These are phyloP conservation scores for Eimeria nieschulzi DNA, from an alignment of 169 alveolate genomes.

Conservation along the genomic window DNA sequence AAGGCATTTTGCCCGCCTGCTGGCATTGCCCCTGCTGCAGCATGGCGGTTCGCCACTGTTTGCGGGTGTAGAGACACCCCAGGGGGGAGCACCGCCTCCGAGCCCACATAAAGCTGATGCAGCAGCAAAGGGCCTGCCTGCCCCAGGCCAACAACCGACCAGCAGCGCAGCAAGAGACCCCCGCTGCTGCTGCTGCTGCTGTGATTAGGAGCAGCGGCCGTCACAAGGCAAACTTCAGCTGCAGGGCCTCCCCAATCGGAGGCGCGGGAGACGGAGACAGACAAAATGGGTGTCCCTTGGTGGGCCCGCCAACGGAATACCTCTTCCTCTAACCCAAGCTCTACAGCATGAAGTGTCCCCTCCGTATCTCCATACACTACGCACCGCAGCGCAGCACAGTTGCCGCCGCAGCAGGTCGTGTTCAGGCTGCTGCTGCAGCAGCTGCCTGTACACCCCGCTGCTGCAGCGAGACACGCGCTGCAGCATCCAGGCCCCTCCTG, in stretches of 20 bases:
- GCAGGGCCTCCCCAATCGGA: slow-evolving; percentile 28
- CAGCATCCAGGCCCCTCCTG: slow-evolving; percentile 58
- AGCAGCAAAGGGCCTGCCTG: slow-evolving; percentile 58
- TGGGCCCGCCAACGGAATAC: slow-evolving; percentile 66
- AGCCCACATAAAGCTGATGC: slow-evolving; percentile 22
- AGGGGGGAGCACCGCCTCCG: slow-evolving; percentile 25
- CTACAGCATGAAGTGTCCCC: slow-evolving; percentile 72
- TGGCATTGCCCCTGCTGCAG: slow-evolving; percentile 27
- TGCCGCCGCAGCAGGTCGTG: slow-evolving; percentile 62
- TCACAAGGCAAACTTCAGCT: slow-evolving; percentile 42
- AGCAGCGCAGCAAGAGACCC: slow-evolving; percentile 26
- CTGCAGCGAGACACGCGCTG: slow-evolving; percentile 58
- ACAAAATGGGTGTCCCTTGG: slow-evolving; percentile 8
- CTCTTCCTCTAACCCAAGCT: slow-evolving; percentile 45
- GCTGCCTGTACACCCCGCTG: slow-evolving; percentile 46
- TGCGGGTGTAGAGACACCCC: neutral
- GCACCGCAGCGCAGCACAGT: slow-evolving; percentile 69
- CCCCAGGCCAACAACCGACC: slow-evolving; percentile 46
- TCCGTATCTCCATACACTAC: slow-evolving; percentile 70
- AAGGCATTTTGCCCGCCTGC: slow-evolving; percentile 23
- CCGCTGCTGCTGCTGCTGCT: slow-evolving; percentile 12
- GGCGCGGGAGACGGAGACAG: slow-evolving; percentile 4
- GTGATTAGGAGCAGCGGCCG: slow-evolving; percentile 9
- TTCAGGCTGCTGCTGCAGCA: slow-evolving; percentile 66
- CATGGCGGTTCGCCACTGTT: neutral